Evolutionary conservation across 139 green algal species (phyloP), one percentile per base, ranked within the genome.

Genomic region (Yamagishiella unicocca): DNA sequence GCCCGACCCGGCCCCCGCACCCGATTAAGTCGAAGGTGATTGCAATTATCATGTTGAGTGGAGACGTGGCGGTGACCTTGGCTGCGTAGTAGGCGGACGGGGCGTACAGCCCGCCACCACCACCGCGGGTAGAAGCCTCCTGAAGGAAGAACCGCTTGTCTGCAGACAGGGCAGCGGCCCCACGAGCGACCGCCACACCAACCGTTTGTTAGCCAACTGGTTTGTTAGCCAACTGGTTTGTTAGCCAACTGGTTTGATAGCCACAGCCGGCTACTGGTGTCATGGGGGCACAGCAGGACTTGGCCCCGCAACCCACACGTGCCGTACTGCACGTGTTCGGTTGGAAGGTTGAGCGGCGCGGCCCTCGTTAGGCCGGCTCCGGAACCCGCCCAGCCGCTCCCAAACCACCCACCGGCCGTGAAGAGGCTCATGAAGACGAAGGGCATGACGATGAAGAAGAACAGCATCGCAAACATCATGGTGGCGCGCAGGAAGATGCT

Each of bases 351-450:
- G n/a, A n/a, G n/a, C n/a, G n/a, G n/a, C n/a, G n/a, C n/a, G n/a
- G n/a, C n/a, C n/a, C n/a, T n/a, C n/a, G n/a, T n/a, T n/a, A n/a
- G n/a, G n/a, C n/a, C n/a, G n/a, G n/a, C n/a, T n/a, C n/a, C n/a
- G n/a, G n/a, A n/a, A n/a, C n/a, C n/a, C n/a, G n/a, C n/a, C n/a
- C n/a, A n/a, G n/a, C n/a, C n/a, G n/a, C n/a, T n/a, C n/a, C n/a
- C n/a, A 24, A 46, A 31, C 50, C 50, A 14, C 77, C 37, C 42
- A 85, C 79, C 79, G 0, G 91, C 92, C 12, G 89, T 92, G 81
- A 94, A 95, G 45, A 96, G 84, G 72, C 84, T 92, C 89, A 95
- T 93, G 89, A 89, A 95, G 77, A 94, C 76, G 77, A 94, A 95
- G 33, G 94, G 94, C 70, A 95, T 92, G 50, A 96, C 90, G 80